Percentiles rank a stretch among this genome's conserved stretches.
Conservation (phyloP, 1,284 basidiomycete genomes). For the Inonotus obliquus region DNA sequence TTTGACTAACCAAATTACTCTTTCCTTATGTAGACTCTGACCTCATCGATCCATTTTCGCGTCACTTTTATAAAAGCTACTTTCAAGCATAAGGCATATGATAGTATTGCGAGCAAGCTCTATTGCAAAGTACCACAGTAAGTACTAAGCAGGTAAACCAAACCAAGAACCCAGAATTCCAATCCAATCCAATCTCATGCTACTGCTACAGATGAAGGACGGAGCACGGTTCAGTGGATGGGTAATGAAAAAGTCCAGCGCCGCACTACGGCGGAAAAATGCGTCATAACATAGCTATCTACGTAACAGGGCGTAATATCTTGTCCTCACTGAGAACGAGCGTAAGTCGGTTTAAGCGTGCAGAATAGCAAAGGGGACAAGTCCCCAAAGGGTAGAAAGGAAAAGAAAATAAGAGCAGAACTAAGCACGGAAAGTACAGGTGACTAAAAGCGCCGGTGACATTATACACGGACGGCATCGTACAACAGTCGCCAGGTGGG, state of each 20-base stretch:
- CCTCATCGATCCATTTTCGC: not conserved
- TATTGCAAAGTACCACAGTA: constrained; percentile 2
- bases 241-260: constrained; percentile 1
- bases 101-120: not conserved
- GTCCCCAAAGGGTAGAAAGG: not conserved
- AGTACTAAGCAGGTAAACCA: not conserved
- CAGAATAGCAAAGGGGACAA: not conserved
- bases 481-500: not conserved
- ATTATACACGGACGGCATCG: not conserved
- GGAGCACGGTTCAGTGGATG: not conserved
- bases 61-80: not conserved
- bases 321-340: constrained; percentile 1
- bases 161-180: not conserved
- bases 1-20: not conserved
- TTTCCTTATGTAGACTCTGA: not conserved
- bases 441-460: not conserved
- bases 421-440: not conserved
- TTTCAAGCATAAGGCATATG: not conserved
- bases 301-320: not conserved
- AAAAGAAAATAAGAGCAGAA: not conserved
- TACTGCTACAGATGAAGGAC: not conserved
- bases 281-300: not conserved
- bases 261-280: constrained; percentile 1
- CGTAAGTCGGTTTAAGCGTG: not conserved
- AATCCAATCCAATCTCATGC: not conserved